A percentile compares a stretch with the other conserved stretches of the same genome.
Evolutionary conservation across 768 basidiomycete species (phyloP).

Genomic region (Boletus rex-veris): DNA sequence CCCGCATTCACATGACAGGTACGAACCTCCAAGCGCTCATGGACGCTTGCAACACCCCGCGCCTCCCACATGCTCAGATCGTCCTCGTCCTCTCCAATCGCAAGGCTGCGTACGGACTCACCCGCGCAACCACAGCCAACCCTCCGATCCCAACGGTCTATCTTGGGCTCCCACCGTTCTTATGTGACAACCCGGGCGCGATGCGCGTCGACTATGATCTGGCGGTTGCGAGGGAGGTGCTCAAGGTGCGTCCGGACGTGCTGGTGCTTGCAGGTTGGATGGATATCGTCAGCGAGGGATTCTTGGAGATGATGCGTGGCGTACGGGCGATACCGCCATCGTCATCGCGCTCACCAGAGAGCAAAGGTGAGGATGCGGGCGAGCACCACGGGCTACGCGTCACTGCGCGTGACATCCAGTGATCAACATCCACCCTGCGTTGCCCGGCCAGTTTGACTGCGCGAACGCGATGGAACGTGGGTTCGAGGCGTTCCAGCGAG

Average conservation of each 20-base stretch:
- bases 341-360: too few species aligned
- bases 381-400: slow-evolving; percentile 14
- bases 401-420: slow-evolving; percentile 55
- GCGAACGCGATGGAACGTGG: slow-evolving; percentile 86
- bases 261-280: slow-evolving; percentile 98
- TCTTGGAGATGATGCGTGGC: slow-evolving; percentile 60
- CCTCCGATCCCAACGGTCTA: slow-evolving; percentile 81
- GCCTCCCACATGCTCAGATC: slow-evolving; percentile 67
- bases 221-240: slow-evolving; percentile 69
- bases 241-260: slow-evolving; percentile 67
- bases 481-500: slow-evolving; percentile 81
- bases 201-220: slow-evolving; percentile 83
- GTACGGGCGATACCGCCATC: slow-evolving; percentile 27
- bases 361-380: slow-evolving; percentile 28
- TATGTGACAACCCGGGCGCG: slow-evolving; percentile 67
- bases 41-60: slow-evolving; percentile 76
- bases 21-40: slow-evolving; percentile 96
- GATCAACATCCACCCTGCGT: slow-evolving; percentile 95
- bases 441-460: slow-evolving; percentile 96
- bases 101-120: slow-evolving; percentile 85
- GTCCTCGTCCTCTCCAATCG: slow-evolving; percentile 87
- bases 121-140: slow-evolving; percentile 64
- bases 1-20: slow-evolving; percentile 43
- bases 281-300: slow-evolving; percentile 86
- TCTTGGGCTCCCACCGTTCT: slow-evolving; percentile 80